Evolutionary conservation across 805 yeast species (phyloP), one percentile per base, ranked within the genome.

Genomic region (Yamadazyma takamatsuzukensis): DNA sequence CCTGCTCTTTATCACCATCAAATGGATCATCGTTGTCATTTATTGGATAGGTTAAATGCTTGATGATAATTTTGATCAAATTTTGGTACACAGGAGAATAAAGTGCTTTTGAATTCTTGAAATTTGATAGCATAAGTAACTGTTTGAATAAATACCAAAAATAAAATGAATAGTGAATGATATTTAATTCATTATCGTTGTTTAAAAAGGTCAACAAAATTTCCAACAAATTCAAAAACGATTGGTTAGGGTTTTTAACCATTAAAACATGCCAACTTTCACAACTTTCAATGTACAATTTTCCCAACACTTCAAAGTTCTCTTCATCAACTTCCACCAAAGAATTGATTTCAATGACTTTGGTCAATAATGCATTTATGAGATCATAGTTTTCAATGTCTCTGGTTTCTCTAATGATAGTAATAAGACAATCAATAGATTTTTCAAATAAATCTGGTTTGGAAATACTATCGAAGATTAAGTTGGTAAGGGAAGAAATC

Each of bases 191-290:
- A 30, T 81, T 81, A 30, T 83, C 85, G 43, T 76, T 76, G 24
- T 80, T 70, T 15, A 95, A 71, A 41, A 89, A 74, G 40, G 79
- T 76, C 27, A 87, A 67, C 15, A 90, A 57, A 5, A 85, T 76
- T 37, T 76, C 79, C 13, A 89, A 89, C 48, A 93, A 61, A 1
- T 83, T 83, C 42, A 74, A 72, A 61, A 84, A 89, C 12, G 29
- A 29, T 3, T 27, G 33, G 27, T 73, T 72, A 0, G 97, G 93
- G 33, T 72, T 64, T 46, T 77, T 77, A 5, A 90, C 87, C 31
- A 93, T 78, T 21, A 84, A 66, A 21, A 84, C 83, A 57, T 87
- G 93, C 98, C 98, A 93, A 2, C 95, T 74, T 59, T 88, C 97
- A 36, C 95, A 96, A 2, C 97, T 95, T 47, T 88, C 95, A 5